Evolutionary conservation across 78 protist genomes (phyloP).

Genomic region (Protostelium mycophagum): DNA sequence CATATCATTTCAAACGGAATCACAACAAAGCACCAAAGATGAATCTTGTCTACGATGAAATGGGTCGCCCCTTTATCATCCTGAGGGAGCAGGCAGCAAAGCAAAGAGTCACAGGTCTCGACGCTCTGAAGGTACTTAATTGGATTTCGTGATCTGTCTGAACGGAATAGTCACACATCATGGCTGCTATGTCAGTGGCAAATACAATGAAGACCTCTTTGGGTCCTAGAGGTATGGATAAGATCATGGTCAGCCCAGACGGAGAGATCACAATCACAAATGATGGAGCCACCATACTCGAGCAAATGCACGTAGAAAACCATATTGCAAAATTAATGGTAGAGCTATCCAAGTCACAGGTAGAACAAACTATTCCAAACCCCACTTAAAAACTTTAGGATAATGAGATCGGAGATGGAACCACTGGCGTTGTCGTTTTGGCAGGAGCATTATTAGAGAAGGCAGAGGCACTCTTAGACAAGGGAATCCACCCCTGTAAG

Average conservation of each 20-base stretch:
- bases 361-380: not conserved
- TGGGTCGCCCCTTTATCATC: conserved; percentile 96
- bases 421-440: conserved; percentile 99
- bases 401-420: conserved; percentile 99
- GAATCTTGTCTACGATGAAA: conserved; percentile 93
- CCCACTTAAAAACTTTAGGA: too few relatives aligned
- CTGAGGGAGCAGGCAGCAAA: conserved; percentile 87
- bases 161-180: conserved; percentile 72
- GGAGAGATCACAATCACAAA: conserved; percentile 97
- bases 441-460: conserved; percentile 99
- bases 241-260: conserved; percentile 94
- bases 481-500: conserved; percentile 97
- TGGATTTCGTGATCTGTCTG: not conserved
- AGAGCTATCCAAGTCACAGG: conserved; percentile 94
- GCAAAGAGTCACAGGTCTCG: conserved; percentile 88
- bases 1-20: too few relatives aligned
- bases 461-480: conserved; percentile 88
- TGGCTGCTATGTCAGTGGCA: conserved; percentile 93
- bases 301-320: conserved; percentile 88
- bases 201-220: conserved; percentile 88
- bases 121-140: conserved; percentile 89
- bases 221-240: conserved; percentile 98
- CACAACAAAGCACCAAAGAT: too few relatives aligned
- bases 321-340: conserved; percentile 97
- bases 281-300: conserved; percentile 99